These are phyloP conservation scores for Rutidosis leptorrhynchoides DNA, from an alignment of 129 eudicot genomes.

Conservation along the genomic window DNA sequence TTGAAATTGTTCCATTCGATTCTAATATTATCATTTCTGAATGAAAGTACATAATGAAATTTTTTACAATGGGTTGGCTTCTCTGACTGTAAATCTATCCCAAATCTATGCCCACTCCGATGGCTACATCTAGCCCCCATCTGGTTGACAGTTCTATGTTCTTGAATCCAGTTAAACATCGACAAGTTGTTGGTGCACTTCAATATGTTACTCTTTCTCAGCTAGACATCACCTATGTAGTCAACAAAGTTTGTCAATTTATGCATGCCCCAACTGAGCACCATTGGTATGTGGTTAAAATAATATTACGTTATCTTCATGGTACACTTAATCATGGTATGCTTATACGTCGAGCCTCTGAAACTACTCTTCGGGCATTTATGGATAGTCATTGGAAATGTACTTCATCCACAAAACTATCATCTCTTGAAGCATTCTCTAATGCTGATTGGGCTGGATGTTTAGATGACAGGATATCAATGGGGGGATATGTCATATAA, in stretches of 20 bases:
- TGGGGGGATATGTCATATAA: not conserved
- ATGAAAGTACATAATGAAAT: not conserved
- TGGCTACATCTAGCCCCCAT: not conserved
- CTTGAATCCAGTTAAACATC: not conserved
- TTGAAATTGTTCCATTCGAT: not conserved
- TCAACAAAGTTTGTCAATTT: not conserved
- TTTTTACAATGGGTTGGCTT: not conserved
- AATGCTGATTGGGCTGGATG: not conserved
- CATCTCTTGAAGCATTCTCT: too few relatives aligned
- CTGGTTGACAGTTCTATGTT: not conserved
- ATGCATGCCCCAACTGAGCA: not conserved
- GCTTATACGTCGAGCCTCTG: not conserved
- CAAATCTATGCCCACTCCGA: not conserved
- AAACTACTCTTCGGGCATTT: not conserved
- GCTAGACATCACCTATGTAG: not conserved
- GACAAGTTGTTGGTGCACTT: not conserved
- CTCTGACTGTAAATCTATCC: not conserved
- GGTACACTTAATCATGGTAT: not conserved
- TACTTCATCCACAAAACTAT: too few relatives aligned
- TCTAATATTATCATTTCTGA: not conserved
- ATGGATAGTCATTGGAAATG: not conserved
- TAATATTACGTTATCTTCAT: too few relatives aligned
- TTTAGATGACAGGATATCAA: not conserved
- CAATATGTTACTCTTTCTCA: not conserved
- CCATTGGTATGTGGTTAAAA: not conserved